Percentiles rank a stretch among this genome's conserved stretches.
phyloP scores from a whole-genome alignment of 345 rosid species.

The Salix viminalis region DNA sequence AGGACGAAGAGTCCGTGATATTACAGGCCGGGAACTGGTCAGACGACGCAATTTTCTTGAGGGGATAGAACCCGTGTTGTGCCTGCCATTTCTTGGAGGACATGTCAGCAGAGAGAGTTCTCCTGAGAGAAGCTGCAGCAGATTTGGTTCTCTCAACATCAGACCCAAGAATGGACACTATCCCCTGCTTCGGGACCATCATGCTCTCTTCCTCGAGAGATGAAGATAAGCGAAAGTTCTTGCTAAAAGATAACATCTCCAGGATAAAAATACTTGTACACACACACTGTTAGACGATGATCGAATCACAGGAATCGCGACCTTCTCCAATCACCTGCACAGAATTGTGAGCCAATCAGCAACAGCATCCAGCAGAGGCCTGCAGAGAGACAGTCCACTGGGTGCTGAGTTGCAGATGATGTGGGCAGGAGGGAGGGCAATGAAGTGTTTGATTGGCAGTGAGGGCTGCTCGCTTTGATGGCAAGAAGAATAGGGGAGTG shows the following conservation, averaged over 20 bases:
- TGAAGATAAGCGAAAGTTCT: conserved; percentile 17
- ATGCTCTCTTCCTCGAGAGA: conserved; percentile 21
- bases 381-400: conserved; percentile 45
- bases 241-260: conserved; percentile 16
- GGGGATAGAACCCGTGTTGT: conserved; percentile 42
- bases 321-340: conserved; percentile 21
- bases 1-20: conserved; percentile 22
- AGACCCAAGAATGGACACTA: conserved; percentile 64
- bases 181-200: conserved; percentile 48
- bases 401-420: conserved; percentile 31
- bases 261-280: no score
- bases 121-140: conserved; percentile 50
- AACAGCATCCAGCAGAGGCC: conserved; percentile 46
- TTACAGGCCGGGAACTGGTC: conserved; percentile 30
- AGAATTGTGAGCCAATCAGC: not conserved
- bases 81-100: conserved; percentile 68
- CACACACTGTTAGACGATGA: no score
- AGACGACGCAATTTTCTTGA: conserved; percentile 60
- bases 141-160: conserved; percentile 30
- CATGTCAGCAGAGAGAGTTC: conserved; percentile 86
- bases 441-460: not conserved
- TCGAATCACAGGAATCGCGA: no score
- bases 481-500: conserved; percentile 25
- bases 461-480: conserved; percentile 19
- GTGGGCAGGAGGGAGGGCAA: not conserved